These are phyloP conservation scores for Boletus subcaerulescens DNA, from an alignment of 768 basidiomycete species.

Conservation along the genomic window DNA sequence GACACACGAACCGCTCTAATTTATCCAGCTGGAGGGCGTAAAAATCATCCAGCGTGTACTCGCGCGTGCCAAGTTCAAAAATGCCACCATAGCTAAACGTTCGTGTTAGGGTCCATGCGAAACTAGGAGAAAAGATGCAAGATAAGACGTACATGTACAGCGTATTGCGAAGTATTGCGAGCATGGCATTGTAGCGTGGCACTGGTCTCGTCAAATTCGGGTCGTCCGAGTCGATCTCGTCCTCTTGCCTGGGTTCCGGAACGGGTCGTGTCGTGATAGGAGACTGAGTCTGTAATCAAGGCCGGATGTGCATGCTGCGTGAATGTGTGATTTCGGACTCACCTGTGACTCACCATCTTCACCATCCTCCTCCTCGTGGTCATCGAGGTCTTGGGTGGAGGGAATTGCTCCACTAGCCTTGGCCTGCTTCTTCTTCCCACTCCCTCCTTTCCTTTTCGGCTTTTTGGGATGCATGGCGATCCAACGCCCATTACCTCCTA, in stretches of 20 bases:
- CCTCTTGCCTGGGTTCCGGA: constrained; percentile 11
- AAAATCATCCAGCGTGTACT: constrained; percentile 91
- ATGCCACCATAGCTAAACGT: constrained; percentile 78
- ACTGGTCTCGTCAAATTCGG: constrained; percentile 62
- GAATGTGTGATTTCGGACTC: background rate
- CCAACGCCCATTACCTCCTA: constrained; percentile 75
- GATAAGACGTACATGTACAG: constrained; percentile 67
- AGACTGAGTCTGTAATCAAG: background rate
- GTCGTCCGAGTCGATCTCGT: constrained; percentile 58
- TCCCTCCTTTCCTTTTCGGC: constrained; percentile 52
- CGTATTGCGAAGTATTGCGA: constrained; percentile 79
- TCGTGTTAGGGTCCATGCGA: background rate
- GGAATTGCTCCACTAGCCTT: background rate
- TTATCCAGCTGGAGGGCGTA: constrained; percentile 79
- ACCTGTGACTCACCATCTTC: constrained; percentile 13
- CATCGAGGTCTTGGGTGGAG: background rate
- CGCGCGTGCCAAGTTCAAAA: constrained; percentile 74
- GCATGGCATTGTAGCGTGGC: constrained; percentile 84
- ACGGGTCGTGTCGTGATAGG: background rate
- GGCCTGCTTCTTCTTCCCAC: constrained; percentile 40
- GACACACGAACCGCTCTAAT: constrained; percentile 70
- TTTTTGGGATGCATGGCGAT: constrained; percentile 65
- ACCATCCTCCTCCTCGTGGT: constrained; percentile 18
- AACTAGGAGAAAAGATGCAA: too few relatives aligned
- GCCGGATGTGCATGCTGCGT: background rate